A percentile compares a stretch with the other conserved stretches of the same genome.
Evolutionary conservation across 225 moss, liverwort and hornwort genomes (phyloP).

Genomic region (Antitrichia curtipendula): DNA sequence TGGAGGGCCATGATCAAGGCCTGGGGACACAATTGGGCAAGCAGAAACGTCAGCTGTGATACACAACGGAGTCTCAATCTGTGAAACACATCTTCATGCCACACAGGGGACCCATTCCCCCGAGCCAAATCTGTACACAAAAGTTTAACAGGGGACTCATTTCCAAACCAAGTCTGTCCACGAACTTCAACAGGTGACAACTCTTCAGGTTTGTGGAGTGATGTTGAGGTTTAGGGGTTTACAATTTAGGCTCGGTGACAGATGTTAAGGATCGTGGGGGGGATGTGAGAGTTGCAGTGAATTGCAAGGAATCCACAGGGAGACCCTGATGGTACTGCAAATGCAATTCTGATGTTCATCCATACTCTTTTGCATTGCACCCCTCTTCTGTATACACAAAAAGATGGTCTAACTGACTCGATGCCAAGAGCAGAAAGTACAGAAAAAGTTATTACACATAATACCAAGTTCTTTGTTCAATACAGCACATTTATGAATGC

Average conservation of each 20-base stretch:
- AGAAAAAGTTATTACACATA: background rate
- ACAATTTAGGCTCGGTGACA: no score
- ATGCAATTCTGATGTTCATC: background rate
- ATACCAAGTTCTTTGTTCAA: background rate
- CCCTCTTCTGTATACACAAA: background rate
- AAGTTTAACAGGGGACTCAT: no score
- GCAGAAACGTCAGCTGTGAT: background rate
- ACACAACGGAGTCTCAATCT: background rate
- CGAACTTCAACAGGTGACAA: background rate
- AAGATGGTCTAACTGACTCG: background rate
- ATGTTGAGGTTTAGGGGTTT: background rate
- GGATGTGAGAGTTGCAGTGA: no score
- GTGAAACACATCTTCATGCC: no score
- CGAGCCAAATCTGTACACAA: background rate
- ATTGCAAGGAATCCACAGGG: background rate
- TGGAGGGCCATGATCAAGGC: constrained; percentile 65
- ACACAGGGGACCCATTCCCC: background rate
- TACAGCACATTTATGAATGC: no score
- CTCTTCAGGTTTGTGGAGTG: background rate
- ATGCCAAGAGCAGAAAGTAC: no score
- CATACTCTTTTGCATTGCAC: no score
- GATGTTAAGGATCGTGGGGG: no score
- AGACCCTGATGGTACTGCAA: background rate
- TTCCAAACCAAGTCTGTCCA: background rate
- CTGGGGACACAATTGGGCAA: background rate